phyloP scores from a whole-genome alignment of 495 filamentous ascomycete species.

The Penicillium nucicola region DNA sequence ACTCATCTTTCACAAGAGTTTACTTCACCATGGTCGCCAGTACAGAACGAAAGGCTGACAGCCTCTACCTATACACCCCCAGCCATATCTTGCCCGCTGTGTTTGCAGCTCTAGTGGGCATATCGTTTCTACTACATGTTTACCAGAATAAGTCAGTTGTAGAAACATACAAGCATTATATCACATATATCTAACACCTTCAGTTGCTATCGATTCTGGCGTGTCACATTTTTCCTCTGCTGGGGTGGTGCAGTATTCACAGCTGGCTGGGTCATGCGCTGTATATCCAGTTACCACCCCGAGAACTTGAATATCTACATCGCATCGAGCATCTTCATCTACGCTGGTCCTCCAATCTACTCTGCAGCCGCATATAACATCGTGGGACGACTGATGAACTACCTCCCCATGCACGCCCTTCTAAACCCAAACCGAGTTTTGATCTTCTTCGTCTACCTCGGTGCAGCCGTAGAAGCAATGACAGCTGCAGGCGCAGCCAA shows the following conservation, averaged over 20 bases:
- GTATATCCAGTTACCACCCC: conserved; percentile 34
- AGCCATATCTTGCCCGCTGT: conserved; percentile 38
- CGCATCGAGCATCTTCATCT: conserved; percentile 48
- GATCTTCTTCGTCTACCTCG: conserved; percentile 32
- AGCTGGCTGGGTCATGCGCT: conserved; percentile 40
- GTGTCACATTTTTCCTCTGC: conserved; percentile 42
- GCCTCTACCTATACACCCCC: conserved; percentile 30
- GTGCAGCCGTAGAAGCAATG: conserved; percentile 34
- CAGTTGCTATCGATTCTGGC: conserved; percentile 39
- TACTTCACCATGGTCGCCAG: conserved; percentile 7
- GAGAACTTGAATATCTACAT: conserved; percentile 43
- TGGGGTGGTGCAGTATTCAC: conserved; percentile 40
- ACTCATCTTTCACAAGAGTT: background rate
- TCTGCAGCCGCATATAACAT: conserved; percentile 59
- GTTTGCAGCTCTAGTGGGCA: conserved; percentile 34
- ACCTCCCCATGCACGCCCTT: conserved; percentile 40
- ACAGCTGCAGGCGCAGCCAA: conserved; percentile 38
- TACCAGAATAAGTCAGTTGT: conserved; percentile 38
- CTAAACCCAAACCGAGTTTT: conserved; percentile 38
- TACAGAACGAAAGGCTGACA: conserved; percentile 1
- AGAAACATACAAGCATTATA: too few relatives aligned
- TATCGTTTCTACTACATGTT: conserved; percentile 31
- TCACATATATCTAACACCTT: background rate
- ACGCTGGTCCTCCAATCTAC: conserved; percentile 51
- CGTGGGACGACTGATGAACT: conserved; percentile 52